These are phyloP conservation scores for Deinandra increscens DNA, from an alignment of 129 eudicot species.

Conservation along the genomic window DNA sequence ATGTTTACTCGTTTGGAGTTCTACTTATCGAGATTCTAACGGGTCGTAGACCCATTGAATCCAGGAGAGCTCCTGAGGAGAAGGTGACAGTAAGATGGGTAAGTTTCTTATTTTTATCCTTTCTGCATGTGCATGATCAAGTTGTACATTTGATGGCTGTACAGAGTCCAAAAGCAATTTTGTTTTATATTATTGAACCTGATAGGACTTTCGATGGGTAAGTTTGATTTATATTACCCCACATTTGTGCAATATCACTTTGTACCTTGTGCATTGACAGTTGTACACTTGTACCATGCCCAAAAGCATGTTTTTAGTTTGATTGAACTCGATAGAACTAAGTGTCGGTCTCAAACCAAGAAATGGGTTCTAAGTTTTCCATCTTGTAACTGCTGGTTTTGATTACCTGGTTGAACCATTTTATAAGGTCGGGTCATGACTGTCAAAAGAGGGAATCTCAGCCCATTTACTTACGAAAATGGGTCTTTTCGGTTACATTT, in stretches of 20 bases:
- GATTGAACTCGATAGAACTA: not conserved
- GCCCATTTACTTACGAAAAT: not conserved
- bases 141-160: constrained; percentile 1
- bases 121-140: not conserved
- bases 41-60: constrained; percentile 94
- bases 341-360: not conserved
- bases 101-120: constrained; percentile 30
- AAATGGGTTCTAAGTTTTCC: not conserved
- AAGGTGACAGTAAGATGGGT: constrained; percentile 91
- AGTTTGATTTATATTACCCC: no score
- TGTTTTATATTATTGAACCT: no score
- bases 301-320: not conserved
- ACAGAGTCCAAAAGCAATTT: not conserved
- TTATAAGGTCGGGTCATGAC: not conserved
- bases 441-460: not conserved
- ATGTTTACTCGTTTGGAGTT: constrained; percentile 90
- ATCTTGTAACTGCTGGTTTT: not conserved
- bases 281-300: not conserved
- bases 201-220: no score
- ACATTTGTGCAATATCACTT: not conserved
- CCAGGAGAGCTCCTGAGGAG: constrained; percentile 60
- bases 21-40: constrained; percentile 72
- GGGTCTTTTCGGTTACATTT: not conserved
- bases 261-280: constrained; percentile 2
- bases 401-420: not conserved